A percentile compares a stretch with the other conserved stretches of the same genome.
These are phyloP conservation scores for Xylaria nigripes DNA, from an alignment of 495 filamentous ascomycete species.

Conservation along the genomic window DNA sequence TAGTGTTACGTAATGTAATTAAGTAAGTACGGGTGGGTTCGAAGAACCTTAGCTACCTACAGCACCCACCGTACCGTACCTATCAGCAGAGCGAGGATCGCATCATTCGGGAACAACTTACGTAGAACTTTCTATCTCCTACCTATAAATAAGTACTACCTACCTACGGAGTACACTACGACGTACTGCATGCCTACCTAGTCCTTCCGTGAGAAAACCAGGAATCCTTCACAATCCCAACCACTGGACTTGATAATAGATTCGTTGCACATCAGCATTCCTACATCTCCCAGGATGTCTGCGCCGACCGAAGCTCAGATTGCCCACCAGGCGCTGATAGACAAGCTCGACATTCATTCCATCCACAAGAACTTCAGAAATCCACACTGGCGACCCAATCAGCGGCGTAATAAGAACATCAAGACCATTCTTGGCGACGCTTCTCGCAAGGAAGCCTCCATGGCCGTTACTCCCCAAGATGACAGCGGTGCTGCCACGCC, in stretches of 20 bases:
- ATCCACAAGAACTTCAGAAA: constrained; percentile 83
- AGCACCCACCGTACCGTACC: too few species aligned
- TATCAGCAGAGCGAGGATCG: not conserved
- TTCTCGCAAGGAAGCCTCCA: constrained; percentile 68
- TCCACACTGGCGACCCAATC: constrained; percentile 77
- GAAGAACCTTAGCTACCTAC: too few species aligned
- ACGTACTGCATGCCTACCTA: too few species aligned
- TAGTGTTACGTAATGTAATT: not conserved
- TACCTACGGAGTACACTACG: too few species aligned
- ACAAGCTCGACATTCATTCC: constrained; percentile 77
- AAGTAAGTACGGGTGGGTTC: too few species aligned
- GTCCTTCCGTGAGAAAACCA: not conserved
- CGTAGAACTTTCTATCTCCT: not conserved
- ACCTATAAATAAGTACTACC: too few species aligned
- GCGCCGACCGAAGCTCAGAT: constrained; percentile 33
- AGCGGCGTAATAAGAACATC: constrained; percentile 95
- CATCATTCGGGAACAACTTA: not conserved
- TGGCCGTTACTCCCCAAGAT: constrained; percentile 71
- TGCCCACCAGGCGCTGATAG: constrained; percentile 57
- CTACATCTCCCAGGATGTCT: constrained; percentile 15
- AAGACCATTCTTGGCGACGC: constrained; percentile 94
- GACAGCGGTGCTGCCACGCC: constrained; percentile 69
- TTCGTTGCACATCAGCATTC: constrained; percentile 5
- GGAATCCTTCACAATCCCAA: not conserved
- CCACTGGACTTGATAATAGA: not conserved